Evolutionary conservation across 108 stramenopile genomes (phyloP), one percentile per base, ranked within the genome.

Genomic region (Epipyxis sp.): DNA sequence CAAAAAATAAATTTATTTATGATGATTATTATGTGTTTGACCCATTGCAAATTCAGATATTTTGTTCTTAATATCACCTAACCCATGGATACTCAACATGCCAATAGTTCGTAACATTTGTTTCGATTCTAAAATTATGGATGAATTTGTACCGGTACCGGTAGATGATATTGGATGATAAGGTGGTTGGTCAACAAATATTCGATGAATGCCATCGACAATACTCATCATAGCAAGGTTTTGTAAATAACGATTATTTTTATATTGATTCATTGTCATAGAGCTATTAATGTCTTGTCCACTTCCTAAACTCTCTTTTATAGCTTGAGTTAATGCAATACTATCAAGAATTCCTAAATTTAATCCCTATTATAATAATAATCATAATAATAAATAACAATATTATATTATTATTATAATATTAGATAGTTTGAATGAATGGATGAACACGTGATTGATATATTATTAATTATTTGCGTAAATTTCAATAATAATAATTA

Each of bases 311-410:
- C 61, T 80, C 1, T 44, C 54, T 20, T 44, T 30, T 0, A 85
- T 77, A 25, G 32, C 45, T 1, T 41, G 29, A n/a, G 79, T 69
- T 42, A 97, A 85, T 1, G 62, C 77, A 6, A 85, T 78, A 1
- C 91, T 93, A 83, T 95, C 96, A 39, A 85, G 91, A 62, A 97
- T 79, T 44, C 96, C 96, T 25, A 97, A 85, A 87, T 97, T 97
- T 59, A 97, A 88, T 0, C 95, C 95, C n/a, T n/a, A n/a, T n/a
- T n/a, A n/a, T n/a, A n/a, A n/a, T n/a, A n/a, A n/a, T n/a, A n/a
- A n/a, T n/a, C n/a, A n/a, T n/a, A n/a, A n/a, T n/a, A n/a, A n/a
- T n/a, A n/a, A n/a, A n/a, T n/a, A n/a, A n/a, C n/a, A n/a, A n/a
- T n/a, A n/a, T n/a, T n/a, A n/a, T n/a, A n/a, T n/a, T n/a, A n/a